Percentiles rank a stretch among this genome's conserved stretches.
Evolutionary conservation across 805 yeast genomes (phyloP).

Genomic region (Suhomyces faveliae): DNA sequence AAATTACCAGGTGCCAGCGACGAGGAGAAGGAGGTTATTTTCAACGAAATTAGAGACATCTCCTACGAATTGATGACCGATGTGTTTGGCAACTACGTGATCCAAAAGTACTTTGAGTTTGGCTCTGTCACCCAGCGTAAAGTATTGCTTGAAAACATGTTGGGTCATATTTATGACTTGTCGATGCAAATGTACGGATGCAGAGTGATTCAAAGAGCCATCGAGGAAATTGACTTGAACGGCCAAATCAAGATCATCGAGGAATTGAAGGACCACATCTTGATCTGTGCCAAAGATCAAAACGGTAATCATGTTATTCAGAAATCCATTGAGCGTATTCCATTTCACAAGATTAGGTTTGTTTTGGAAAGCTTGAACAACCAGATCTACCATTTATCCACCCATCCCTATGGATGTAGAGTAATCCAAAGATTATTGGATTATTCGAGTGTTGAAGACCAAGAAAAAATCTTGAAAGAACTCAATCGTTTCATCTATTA

Average conservation of each 20-base stretch:
- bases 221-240: conserved; percentile 63
- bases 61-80: conserved; percentile 85
- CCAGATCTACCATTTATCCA: conserved; percentile 79
- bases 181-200: conserved; percentile 98
- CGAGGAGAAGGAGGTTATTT: conserved; percentile 74
- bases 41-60: conserved; percentile 76
- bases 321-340: conserved; percentile 85
- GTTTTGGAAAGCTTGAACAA: conserved; percentile 68
- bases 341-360: conserved; percentile 66
- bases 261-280: conserved; percentile 71
- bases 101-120: conserved; percentile 87
- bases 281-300: conserved; percentile 70
- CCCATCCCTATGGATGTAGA: conserved; percentile 97
- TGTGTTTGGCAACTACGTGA: conserved; percentile 96
- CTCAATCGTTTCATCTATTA: conserved; percentile 68
- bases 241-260: conserved; percentile 67
- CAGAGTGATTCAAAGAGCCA: conserved; percentile 91
- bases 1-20: conserved; percentile 63
- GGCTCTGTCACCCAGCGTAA: conserved; percentile 71
- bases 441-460: conserved; percentile 65
- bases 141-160: conserved; percentile 67
- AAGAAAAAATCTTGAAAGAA: conserved; percentile 64
- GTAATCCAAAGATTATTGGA: conserved; percentile 92
- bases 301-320: conserved; percentile 98
- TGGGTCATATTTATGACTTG: conserved; percentile 68